Conservation (phyloP, 768 basidiomycete species). For the Chalciporus chontae region DNA sequence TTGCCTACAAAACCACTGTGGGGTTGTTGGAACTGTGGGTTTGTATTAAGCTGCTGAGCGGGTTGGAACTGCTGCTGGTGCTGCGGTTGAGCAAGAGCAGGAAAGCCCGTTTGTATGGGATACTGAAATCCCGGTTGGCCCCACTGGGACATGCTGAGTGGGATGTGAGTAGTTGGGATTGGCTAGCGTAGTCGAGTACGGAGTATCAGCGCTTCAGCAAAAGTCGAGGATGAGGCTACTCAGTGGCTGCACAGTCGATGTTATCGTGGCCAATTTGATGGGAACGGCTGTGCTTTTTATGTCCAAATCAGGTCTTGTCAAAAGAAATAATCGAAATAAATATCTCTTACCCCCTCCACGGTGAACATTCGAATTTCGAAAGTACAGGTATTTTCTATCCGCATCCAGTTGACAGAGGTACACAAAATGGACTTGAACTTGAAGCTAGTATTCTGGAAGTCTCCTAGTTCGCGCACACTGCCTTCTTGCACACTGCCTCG, state of each 20-base stretch:
- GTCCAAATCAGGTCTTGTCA: constrained; percentile 8
- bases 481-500: background rate
- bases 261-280: constrained; percentile 15
- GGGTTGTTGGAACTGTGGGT: constrained; percentile 40
- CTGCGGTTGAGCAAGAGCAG: constrained; percentile 40
- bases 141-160: constrained; percentile 69
- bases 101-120: constrained; percentile 70
- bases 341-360: too few relatives aligned
- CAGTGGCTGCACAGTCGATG: background rate
- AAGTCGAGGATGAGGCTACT: background rate
- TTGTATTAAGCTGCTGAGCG: constrained; percentile 28
- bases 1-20: constrained; percentile 33
- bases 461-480: background rate
- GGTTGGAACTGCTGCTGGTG: constrained; percentile 44
- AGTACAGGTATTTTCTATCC: too few relatives aligned
- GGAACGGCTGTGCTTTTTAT: constrained; percentile 10
- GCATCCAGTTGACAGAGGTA: too few relatives aligned
- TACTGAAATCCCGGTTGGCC: constrained; percentile 68
- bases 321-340: background rate
- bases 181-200: background rate
- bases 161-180: background rate
- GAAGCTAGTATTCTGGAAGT: too few relatives aligned
- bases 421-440: too few relatives aligned
- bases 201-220: background rate
- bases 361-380: too few relatives aligned